Base-by-base conservation (phyloP, 2,329 filamentous ascomycete genomes). In the Beauveria rudraprayagi region DNA sequence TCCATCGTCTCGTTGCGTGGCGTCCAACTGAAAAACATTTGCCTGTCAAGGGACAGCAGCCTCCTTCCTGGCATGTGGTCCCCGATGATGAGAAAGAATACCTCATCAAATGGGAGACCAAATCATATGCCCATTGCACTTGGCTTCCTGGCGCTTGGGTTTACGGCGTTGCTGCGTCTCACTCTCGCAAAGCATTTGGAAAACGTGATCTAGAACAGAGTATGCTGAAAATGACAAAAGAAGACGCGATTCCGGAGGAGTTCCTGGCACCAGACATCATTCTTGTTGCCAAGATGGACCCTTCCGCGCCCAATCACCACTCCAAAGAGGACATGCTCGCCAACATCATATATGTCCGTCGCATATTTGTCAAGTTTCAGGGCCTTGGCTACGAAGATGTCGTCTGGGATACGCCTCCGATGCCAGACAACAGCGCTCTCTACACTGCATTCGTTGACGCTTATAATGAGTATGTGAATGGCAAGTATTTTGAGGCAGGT, bases 81-180 rank as follows among this genome's bases (percentile, higher is more conserved):
- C 55, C 54, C 11, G 75, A 78, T 40, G 88, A 91, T 60, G 80
- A 89, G n/a, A 92, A 92, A 65, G 91, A 97, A 66, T 99, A 97
- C 69, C 82, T 99, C 2, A 77, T 99, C 67, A 96, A 94, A 70
- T 97, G 92, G 91, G 85, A 89, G 50, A 79, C 80, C 0, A 80
- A 84, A 61, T 96, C 93, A 0, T 95, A 97, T 69, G 88, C 87
- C 64, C 87, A 90, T 65, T 91, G 90, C 58, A 80, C 79, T 7
- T 99, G 95, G 94, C 89, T 91, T 81, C 85, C 91, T 10, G 94
- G 93, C 14, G 81, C 88, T 17, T 99, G 94, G 94, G 82, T 96
- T 1, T 93, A 84, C 79, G 91, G 92, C 6, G 80, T 88, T 10
- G 83, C 84, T 17, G 76, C 81, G 14, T 67, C 74, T 3, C 62